Conservation (phyloP, 441 rosid genomes). For the Pelargonium myrrhifolium region DNA sequence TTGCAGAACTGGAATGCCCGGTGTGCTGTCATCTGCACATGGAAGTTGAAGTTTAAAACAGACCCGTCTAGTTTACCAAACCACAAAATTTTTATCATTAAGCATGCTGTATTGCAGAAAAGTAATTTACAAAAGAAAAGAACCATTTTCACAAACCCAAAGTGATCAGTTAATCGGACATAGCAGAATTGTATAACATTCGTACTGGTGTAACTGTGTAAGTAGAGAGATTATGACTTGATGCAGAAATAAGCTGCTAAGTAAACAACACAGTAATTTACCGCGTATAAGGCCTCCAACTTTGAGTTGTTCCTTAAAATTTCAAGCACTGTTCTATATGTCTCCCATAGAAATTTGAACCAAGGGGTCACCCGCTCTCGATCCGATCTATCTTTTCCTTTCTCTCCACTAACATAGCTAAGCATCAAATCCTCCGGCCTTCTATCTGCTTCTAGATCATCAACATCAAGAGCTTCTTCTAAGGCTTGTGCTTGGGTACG, state of each 20-base stretch:
- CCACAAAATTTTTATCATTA: no score
- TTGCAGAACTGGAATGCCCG: slow-evolving; percentile 97
- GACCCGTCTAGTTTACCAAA: neutral
- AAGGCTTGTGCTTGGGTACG: slow-evolving; percentile 82
- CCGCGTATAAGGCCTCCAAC: slow-evolving; percentile 97
- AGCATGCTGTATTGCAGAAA: no score
- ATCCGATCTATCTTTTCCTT: slow-evolving; percentile 97
- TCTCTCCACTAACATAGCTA: slow-evolving; percentile 97
- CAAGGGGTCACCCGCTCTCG: slow-evolving; percentile 98
- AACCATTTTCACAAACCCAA: no score
- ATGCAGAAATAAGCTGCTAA: neutral
- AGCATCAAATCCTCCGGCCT: slow-evolving; percentile 97
- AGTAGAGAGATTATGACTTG: no score
- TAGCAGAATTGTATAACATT: no score
- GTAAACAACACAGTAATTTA: slow-evolving; percentile 23
- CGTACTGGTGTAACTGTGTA: no score
- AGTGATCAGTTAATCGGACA: no score
- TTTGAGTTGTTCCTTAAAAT: slow-evolving; percentile 90
- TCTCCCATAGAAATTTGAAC: slow-evolving; percentile 99
- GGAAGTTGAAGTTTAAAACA: slow-evolving; percentile 13
- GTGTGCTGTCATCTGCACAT: slow-evolving; percentile 89
- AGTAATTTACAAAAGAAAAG: no score
- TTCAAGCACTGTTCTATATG: slow-evolving; percentile 96
- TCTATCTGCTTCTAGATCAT: slow-evolving; percentile 96
- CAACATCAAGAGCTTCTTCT: slow-evolving; percentile 98